Conservation (phyloP, 192 early-diverging fungal species). For the Podila clonocystis region DNA sequence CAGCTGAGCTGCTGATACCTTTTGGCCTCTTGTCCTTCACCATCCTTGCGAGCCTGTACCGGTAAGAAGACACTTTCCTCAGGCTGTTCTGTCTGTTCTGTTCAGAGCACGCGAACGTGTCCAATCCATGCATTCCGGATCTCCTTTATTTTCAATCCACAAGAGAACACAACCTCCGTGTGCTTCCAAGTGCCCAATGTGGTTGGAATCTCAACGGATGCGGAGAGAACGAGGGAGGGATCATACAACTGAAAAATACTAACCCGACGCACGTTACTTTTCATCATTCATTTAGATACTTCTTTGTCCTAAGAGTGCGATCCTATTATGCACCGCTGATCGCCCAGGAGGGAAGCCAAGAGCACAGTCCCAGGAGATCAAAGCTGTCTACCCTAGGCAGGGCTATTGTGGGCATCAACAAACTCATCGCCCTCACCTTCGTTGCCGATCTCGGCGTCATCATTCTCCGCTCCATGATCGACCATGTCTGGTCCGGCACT, state of each 20-base stretch:
- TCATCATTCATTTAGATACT: slow-evolving; percentile 11
- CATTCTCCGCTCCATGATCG: slow-evolving; percentile 49
- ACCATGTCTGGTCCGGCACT: slow-evolving; percentile 53
- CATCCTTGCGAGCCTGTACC: slow-evolving; percentile 24
- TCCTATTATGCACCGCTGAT: slow-evolving; percentile 34
- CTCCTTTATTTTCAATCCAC: neutral
- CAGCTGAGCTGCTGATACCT: slow-evolving; percentile 29
- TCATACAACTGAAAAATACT: no score
- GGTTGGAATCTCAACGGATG: no score
- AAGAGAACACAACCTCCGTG: no score
- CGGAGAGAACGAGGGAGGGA: no score
- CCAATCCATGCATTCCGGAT: no score
- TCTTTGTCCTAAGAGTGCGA: slow-evolving; percentile 29
- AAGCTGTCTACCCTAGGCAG: slow-evolving; percentile 21
- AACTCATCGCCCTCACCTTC: slow-evolving; percentile 43
- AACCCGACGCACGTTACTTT: no score
- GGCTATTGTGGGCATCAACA: slow-evolving; percentile 31
- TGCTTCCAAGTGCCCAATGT: no score
- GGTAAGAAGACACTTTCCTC: slow-evolving; percentile 4
- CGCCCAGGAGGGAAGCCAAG: slow-evolving; percentile 3
- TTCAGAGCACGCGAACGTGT: no score
- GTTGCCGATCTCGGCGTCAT: slow-evolving; percentile 48
- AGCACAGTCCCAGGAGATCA: neutral
- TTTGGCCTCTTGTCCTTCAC: slow-evolving; percentile 33
- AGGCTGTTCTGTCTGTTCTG: no score